These are phyloP conservation scores for Trichosporon coremiiforme DNA, from an alignment of 1,284 basidiomycete species.

Conservation along the genomic window DNA sequence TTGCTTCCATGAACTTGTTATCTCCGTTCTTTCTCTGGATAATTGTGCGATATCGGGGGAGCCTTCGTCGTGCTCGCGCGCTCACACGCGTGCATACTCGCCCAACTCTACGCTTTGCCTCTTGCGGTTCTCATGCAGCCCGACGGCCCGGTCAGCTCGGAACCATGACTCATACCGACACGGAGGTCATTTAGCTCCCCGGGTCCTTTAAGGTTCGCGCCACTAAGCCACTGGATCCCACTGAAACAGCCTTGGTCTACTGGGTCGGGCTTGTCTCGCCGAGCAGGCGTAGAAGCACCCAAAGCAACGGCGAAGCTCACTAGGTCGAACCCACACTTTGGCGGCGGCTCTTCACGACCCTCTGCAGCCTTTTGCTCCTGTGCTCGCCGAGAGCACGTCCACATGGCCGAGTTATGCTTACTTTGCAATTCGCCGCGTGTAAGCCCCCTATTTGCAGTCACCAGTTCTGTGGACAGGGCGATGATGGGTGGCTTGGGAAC, in stretches of 20 bases:
- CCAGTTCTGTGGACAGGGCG: constrained; percentile 6
- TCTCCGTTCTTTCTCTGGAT: neutral
- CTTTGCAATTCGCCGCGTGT: neutral
- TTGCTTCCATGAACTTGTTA: neutral
- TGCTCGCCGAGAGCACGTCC: neutral
- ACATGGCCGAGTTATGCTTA: constrained; percentile 18
- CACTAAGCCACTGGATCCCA: constrained; percentile 18
- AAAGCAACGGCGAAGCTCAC: neutral
- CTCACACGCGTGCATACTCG: too few relatives aligned
- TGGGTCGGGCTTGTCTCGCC: neutral
- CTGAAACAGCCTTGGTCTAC: neutral
- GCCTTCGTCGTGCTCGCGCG: neutral
- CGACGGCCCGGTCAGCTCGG: neutral
- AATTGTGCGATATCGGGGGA: neutral
- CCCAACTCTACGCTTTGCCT: neutral
- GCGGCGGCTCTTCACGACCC: neutral
- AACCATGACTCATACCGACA: neutral
- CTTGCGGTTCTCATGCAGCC: neutral
- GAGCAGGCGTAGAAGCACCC: neutral
- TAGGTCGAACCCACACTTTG: neutral
- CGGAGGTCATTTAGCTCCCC: constrained; percentile 6
- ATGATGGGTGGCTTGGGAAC: neutral
- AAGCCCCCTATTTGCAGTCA: constrained; percentile 11
- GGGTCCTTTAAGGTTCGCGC: constrained; percentile 16
- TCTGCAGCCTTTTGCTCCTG: neutral